Evolutionary conservation across 306 rosid species (phyloP), one percentile per base, ranked within the genome.

Genomic region (Fagus crenata): DNA sequence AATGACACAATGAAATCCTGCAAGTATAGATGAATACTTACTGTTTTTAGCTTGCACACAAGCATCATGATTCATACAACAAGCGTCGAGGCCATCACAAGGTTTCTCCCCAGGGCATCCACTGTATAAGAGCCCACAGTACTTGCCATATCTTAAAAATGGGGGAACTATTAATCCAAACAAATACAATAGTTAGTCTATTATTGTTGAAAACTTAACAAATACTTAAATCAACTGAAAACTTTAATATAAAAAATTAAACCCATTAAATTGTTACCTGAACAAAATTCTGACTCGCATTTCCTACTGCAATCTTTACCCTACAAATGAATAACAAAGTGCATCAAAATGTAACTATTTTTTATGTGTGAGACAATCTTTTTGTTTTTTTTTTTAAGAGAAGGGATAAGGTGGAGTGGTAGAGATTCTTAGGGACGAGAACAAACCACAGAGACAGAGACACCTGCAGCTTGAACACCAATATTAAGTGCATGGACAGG

Each of bases 41-140:
- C 99, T 86, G 81, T 91, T 86, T 77, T 89, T 91, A 43, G 82
- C 73, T 77, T 77, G 83, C 11, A 96, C 96, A 69, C 99, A 96
- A 51, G 81, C 86, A 61, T 96, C 98, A 67, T 96, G 99, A 54
- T 81, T 91, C 99, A 92, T 91, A 56, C 98, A 96, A 54, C 99
- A 93, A 55, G 90, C 88, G 55, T 96, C 99, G 54, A 92, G 95
- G 65, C 93, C 99, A 89, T 96, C 96, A 75, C 99, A 96, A 51
- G 99, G 99, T 31, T n/a, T 74, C 85, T 96, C 93, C 32, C 97
- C 98, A 0, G 97, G 96, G 75, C 99, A 96, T 53, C 99, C 99
- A 76, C 99, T 92, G 40, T 89, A 92, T 49, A 92, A 58, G 31
- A 92, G 89, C 35, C 98, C 98, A 80, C 99, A 95, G 61, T 92